Percentiles rank a stretch among this genome's conserved stretches.
phyloP scores from a whole-genome alignment of 495 filamentous ascomycete genomes.

The Penicillium angulare region DNA sequence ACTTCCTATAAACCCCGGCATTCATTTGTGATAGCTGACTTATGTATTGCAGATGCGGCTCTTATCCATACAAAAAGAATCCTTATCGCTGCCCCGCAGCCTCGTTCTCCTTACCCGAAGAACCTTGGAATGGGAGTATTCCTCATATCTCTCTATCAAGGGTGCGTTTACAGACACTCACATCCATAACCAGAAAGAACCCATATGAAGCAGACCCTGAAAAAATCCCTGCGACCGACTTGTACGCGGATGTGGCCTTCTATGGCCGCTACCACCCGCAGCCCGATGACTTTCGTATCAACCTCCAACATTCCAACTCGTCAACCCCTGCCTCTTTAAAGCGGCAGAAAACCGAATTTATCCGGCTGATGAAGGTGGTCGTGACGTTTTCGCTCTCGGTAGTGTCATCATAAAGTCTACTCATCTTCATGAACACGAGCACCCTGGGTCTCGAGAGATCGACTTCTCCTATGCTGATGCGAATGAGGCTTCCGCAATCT shows the following conservation, averaged over 20 bases:
- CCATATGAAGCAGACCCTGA: slow-evolving; percentile 37
- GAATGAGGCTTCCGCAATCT: slow-evolving; percentile 38
- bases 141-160: not conserved
- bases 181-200: no score
- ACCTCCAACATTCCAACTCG: slow-evolving; percentile 32
- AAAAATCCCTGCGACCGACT: slow-evolving; percentile 31
- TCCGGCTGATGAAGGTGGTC: slow-evolving; percentile 31
- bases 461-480: slow-evolving; percentile 41
- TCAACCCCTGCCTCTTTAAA: slow-evolving; percentile 25
- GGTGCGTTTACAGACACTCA: not conserved
- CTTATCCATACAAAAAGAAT: no score
- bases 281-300: slow-evolving; percentile 29
- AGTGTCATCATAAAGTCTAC: slow-evolving; percentile 47
- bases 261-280: slow-evolving; percentile 36
- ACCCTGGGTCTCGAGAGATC: slow-evolving; percentile 7
- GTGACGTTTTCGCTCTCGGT: slow-evolving; percentile 47
- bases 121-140: not conserved
- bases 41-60: no score
- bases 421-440: slow-evolving; percentile 27
- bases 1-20: no score
- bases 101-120: no score
- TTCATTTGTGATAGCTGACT: no score
- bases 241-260: slow-evolving; percentile 35
- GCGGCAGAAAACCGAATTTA: slow-evolving; percentile 32
- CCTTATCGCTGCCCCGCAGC: no score